A percentile compares a stretch with the other conserved stretches of the same genome.
These are phyloP conservation scores for Hortaea sp. DNA, from an alignment of 2,329 filamentous ascomycete genomes.

Conservation along the genomic window DNA sequence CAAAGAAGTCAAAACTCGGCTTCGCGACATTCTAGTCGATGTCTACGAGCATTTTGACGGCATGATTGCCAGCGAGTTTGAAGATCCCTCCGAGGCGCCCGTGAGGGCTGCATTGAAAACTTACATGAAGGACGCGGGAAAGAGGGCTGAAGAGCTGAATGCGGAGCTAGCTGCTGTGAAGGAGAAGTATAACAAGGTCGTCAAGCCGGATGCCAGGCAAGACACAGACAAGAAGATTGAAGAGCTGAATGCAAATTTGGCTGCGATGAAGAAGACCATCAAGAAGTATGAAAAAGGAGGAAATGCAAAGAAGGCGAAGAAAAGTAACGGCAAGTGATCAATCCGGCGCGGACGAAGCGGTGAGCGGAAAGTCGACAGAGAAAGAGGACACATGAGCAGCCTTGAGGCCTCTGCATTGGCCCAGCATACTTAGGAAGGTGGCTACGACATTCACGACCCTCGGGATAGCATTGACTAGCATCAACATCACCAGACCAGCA, in stretches of 20 bases:
- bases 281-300: no score
- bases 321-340: no score
- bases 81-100: conserved; percentile 1
- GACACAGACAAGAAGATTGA: conserved; percentile 3
- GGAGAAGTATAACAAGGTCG: conserved; percentile 3
- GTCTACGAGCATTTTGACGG: conserved; percentile 1
- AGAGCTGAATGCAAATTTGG: conserved; percentile 3
- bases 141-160: conserved; percentile 3
- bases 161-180: conserved; percentile 6
- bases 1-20: background rate
- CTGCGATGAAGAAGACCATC: conserved; percentile 6
- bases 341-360: no score
- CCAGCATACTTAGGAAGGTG: no score
- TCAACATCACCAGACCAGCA: no score
- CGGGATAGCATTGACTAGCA: no score
- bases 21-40: background rate
- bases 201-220: background rate
- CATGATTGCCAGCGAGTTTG: conserved; percentile 1
- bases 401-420: no score
- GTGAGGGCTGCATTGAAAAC: conserved; percentile 4
- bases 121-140: conserved; percentile 3
- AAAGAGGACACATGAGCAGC: no score
- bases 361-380: no score
- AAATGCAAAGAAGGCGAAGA: background rate
- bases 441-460: no score